Evolutionary conservation across 345 rosid species (phyloP).

Genomic region (Bruguiera gymnorhiza): DNA sequence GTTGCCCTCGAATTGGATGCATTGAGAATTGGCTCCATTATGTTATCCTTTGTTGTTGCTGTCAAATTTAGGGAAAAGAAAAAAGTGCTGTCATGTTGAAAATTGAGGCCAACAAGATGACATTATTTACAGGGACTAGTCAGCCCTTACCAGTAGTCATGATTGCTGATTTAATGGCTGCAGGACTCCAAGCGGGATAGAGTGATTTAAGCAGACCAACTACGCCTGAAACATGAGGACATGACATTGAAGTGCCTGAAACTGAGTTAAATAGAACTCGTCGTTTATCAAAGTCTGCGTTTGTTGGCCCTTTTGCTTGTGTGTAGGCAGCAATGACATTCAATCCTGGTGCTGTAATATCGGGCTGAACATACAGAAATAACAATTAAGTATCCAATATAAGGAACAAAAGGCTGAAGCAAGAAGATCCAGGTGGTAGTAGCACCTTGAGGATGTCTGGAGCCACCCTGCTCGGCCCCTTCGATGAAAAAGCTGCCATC

Average conservation of each 20-base stretch:
- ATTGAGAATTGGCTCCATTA: conserved; percentile 17
- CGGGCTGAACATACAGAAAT: conserved; percentile 21
- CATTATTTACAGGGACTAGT: background rate
- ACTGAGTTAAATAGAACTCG: conserved; percentile 23
- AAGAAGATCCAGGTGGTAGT: background rate
- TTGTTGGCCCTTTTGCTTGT: conserved; percentile 26
- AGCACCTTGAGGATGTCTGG: conserved; percentile 29
- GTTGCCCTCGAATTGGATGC: conserved; percentile 11
- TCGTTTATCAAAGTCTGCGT: conserved; percentile 23
- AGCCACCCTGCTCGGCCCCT: conserved; percentile 24
- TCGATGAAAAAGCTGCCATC: conserved; percentile 33
- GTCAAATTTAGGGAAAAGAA: background rate
- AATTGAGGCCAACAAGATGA: background rate
- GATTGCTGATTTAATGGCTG: conserved; percentile 32
- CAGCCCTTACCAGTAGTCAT: conserved; percentile 30
- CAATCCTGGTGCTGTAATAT: conserved; percentile 34
- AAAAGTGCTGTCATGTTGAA: background rate
- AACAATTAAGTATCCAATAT: no score
- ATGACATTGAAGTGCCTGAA: conserved; percentile 36
- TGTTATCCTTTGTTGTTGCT: conserved; percentile 20
- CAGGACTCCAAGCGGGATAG: conserved; percentile 31
- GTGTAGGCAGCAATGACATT: conserved; percentile 29
- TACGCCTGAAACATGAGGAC: conserved; percentile 34
- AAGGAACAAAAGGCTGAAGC: conserved; percentile 1
- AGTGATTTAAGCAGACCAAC: conserved; percentile 28